These are phyloP conservation scores for Brasenia schreberi DNA, from an alignment of 164 flowering plant species.

Conservation along the genomic window DNA sequence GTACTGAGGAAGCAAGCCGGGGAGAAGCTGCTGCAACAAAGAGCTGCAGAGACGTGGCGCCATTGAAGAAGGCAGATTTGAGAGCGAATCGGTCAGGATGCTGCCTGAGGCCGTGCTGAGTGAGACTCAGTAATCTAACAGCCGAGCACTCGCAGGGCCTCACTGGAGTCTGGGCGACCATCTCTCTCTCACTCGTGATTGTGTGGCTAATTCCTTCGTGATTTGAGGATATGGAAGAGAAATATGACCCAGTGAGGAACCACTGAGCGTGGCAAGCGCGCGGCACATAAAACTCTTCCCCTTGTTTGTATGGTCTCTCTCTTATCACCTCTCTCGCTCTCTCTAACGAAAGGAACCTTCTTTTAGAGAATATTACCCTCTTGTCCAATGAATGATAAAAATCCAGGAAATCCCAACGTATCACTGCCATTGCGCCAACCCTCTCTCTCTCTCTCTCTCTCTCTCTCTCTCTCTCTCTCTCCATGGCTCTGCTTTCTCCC, in stretches of 20 bases:
- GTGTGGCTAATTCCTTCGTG: not conserved
- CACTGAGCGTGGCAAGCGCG: not conserved
- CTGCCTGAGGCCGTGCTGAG: slow-evolving; percentile 21
- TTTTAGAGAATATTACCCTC: not conserved
- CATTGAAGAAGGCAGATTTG: slow-evolving; percentile 35
- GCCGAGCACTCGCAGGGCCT: not conserved
- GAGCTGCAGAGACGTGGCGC: slow-evolving; percentile 35
- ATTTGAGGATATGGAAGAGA: not conserved
- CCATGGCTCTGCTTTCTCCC: slow-evolving; percentile 11
- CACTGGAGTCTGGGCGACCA: not conserved
- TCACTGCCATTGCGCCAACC: not conserved
- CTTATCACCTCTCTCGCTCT: slow-evolving; percentile 2
- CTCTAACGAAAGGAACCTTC: not conserved
- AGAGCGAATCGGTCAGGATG: slow-evolving; percentile 38
- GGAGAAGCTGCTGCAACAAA: slow-evolving; percentile 13
- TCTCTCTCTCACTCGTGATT: not conserved
- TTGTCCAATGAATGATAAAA: not conserved
- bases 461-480: not conserved
- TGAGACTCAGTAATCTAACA: not conserved
- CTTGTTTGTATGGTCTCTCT: not conserved
- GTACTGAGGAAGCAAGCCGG: slow-evolving; percentile 18
- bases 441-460: slow-evolving; percentile 1
- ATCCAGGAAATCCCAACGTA: not conserved
- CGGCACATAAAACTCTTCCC: not conserved
- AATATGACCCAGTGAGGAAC: not conserved